These are phyloP conservation scores for Ceratocystis diversiconidia DNA, from an alignment of 2,329 filamentous ascomycete species.

Conservation along the genomic window DNA sequence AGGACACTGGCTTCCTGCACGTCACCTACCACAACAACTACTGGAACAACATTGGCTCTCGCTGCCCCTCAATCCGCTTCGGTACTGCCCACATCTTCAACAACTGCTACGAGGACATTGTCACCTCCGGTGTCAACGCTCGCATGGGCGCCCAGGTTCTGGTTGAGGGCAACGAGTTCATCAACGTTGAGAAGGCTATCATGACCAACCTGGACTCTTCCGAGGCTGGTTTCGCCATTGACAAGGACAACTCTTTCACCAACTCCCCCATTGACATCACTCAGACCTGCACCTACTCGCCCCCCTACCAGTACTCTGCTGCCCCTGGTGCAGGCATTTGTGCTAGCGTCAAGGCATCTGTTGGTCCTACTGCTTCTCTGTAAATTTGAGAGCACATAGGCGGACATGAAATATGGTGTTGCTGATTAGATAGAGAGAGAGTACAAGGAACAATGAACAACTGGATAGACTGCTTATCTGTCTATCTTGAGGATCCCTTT, in stretches of 20 bases:
- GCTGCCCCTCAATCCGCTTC: conserved; percentile 45
- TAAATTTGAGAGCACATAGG: not conserved
- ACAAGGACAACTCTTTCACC: conserved; percentile 32
- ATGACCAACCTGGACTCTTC: conserved; percentile 32
- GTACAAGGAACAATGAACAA: not conserved
- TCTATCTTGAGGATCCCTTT: not conserved
- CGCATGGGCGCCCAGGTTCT: conserved; percentile 39
- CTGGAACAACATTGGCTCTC: conserved; percentile 46
- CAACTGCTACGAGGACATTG: conserved; percentile 32
- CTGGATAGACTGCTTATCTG: not conserved
- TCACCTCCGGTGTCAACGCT: conserved; percentile 37
- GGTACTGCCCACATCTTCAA: conserved; percentile 41
- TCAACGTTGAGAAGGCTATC: conserved; percentile 30
- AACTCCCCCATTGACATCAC: conserved; percentile 27
- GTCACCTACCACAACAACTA: conserved; percentile 49
- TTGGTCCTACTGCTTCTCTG: conserved; percentile 18
- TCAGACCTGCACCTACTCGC: conserved; percentile 23
- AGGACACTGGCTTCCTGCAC: conserved; percentile 43
- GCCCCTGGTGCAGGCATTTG: conserved; percentile 20
- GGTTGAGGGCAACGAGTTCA: conserved; percentile 38
- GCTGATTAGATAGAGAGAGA: not conserved
- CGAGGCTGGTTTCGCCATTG: conserved; percentile 31
- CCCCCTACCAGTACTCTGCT: conserved; percentile 26
- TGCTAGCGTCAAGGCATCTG: conserved; percentile 19
- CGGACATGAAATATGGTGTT: not conserved